Conservation (phyloP, 129 eudicot genomes). For the Flaveria sonorensis region DNA sequence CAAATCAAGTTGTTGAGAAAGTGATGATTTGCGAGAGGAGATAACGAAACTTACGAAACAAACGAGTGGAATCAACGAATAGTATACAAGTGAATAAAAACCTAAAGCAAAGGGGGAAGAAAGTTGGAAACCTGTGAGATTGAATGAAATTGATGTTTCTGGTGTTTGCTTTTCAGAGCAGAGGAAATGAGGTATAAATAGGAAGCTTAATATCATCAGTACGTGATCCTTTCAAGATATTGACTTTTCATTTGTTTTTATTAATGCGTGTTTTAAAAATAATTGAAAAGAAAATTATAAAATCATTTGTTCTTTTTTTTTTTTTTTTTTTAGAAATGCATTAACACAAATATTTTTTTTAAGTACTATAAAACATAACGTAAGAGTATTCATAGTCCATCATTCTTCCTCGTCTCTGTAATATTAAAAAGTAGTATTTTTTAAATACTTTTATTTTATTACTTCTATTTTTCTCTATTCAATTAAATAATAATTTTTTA, state of each 20-base stretch:
- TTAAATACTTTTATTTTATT: no score
- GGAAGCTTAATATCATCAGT: background rate
- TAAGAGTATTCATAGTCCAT: no score
- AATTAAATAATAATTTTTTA: no score
- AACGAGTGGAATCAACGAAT: background rate
- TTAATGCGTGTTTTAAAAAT: background rate
- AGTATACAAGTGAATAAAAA: background rate
- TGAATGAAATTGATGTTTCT: conserved; percentile 16
- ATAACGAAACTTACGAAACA: background rate
- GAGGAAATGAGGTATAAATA: conserved; percentile 7
- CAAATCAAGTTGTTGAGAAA: conserved; percentile 16
- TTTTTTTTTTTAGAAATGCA: no score
- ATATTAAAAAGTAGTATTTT: no score
- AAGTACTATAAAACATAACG: no score
- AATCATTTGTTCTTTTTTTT: no score
- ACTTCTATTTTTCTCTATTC: no score
- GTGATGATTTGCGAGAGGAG: background rate
- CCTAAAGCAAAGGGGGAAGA: background rate
- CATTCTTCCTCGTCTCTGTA: no score
- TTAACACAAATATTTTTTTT: no score
- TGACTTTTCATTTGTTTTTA: background rate
- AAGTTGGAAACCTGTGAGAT: conserved; percentile 10
- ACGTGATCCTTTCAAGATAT: conserved; percentile 16
- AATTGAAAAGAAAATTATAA: no score
- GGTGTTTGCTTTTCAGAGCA: conserved; percentile 8